Evolutionary conservation across 495 filamentous ascomycete genomes (phyloP).

Genomic region (Annulohypoxylon nitens): DNA sequence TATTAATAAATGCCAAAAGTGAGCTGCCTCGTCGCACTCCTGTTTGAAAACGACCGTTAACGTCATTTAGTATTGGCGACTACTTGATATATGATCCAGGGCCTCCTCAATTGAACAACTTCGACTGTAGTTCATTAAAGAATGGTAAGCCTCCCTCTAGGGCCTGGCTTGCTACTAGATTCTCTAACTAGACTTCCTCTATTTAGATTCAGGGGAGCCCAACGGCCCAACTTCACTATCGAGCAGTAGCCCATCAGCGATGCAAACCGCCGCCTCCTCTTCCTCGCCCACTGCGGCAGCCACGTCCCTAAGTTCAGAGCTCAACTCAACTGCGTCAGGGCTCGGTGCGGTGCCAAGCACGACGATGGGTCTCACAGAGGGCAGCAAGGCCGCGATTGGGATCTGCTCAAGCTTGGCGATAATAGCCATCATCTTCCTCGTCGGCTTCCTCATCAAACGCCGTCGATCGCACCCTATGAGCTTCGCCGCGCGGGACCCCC

Average conservation of each 20-base stretch:
- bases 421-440: slow-evolving; percentile 53
- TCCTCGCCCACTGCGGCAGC: slow-evolving; percentile 16
- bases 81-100: slow-evolving; percentile 56
- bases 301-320: slow-evolving; percentile 30
- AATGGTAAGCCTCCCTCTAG: slow-evolving; percentile 22
- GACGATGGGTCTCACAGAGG: slow-evolving; percentile 49
- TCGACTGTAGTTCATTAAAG: slow-evolving; percentile 17
- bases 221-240: not conserved
- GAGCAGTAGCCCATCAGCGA: slow-evolving; percentile 11
- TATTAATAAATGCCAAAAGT: slow-evolving; percentile 64
- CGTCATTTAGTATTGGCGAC: slow-evolving; percentile 52
- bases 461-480: slow-evolving; percentile 43
- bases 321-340: slow-evolving; percentile 32
- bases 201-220: not conserved
- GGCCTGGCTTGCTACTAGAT: not conserved
- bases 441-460: slow-evolving; percentile 53
- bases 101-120: slow-evolving; percentile 48
- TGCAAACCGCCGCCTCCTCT: slow-evolving; percentile 8
- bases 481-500: slow-evolving; percentile 22
- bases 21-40: slow-evolving; percentile 29
- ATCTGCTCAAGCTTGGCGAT: slow-evolving; percentile 55
- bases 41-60: slow-evolving; percentile 10
- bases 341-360: slow-evolving; percentile 17
- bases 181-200: not conserved
- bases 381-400: slow-evolving; percentile 58